Conservation (phyloP, 139 green algal genomes). For the Haematococcus lacustris region DNA sequence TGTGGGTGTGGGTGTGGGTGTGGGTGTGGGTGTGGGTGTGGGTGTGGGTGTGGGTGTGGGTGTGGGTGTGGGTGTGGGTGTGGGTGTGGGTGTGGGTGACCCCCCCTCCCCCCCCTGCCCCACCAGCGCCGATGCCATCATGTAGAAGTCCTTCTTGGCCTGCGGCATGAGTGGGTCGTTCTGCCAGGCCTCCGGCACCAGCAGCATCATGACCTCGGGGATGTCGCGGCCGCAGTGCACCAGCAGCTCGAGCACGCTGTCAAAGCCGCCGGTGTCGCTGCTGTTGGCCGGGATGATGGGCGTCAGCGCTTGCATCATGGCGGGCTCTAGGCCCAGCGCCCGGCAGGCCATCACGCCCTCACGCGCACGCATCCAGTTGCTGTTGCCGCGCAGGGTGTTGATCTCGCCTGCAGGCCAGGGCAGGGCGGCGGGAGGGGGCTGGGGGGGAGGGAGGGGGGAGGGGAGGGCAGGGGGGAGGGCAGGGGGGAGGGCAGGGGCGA, state of each 20-base stretch:
- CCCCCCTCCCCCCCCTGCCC: too few relatives aligned
- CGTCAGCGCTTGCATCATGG: constrained; percentile 45
- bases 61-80: too few relatives aligned
- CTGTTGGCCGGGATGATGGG: constrained; percentile 76
- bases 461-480: too few relatives aligned
- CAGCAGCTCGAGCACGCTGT: constrained; percentile 88
- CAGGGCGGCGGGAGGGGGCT: too few relatives aligned
- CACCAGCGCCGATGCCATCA: constrained; percentile 56
- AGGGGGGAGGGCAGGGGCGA: too few relatives aligned
- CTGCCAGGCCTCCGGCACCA: constrained; percentile 95
- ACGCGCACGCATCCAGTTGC: constrained; percentile 88
- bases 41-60: too few relatives aligned
- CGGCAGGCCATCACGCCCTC: constrained; percentile 81
- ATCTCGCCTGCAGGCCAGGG: constrained; percentile 52
- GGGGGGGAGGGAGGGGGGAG: too few relatives aligned
- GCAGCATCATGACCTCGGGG: constrained; percentile 92
- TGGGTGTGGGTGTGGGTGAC: too few relatives aligned
- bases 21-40: too few relatives aligned
- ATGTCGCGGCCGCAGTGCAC: constrained; percentile 66
- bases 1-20: too few relatives aligned
- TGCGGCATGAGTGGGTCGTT: constrained; percentile 75
- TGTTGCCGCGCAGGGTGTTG: constrained; percentile 73
- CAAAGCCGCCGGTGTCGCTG: constrained; percentile 83
- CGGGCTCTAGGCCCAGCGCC: constrained; percentile 57
- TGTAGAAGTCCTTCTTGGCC: constrained; percentile 85